These are phyloP conservation scores for Crithidia thermophila DNA, from an alignment of 208 protist species.

Conservation along the genomic window DNA sequence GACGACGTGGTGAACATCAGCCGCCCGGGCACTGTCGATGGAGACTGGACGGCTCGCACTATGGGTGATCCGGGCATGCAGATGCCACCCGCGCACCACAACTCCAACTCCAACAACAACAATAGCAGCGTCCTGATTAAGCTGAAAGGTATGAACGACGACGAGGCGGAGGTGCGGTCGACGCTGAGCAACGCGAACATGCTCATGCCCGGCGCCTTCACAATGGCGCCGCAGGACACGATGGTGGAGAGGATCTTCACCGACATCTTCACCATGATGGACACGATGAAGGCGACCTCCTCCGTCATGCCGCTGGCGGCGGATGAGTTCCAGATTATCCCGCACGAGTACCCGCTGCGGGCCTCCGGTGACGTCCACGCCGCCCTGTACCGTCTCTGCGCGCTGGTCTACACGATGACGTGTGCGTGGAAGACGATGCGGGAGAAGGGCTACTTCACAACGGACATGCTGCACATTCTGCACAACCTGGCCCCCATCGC, in stretches of 20 bases:
- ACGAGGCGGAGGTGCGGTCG: neutral
- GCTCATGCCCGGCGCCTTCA: constrained; percentile 45
- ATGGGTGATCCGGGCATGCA: neutral
- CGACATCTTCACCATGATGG: constrained; percentile 46
- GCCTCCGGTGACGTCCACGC: constrained; percentile 66
- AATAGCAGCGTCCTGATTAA: constrained; percentile 1
- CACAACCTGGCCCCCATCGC: constrained; percentile 64
- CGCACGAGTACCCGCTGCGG: constrained; percentile 57
- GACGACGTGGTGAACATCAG: constrained; percentile 23
- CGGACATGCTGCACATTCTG: constrained; percentile 62
- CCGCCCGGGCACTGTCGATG: neutral
- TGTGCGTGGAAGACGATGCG: constrained; percentile 82
- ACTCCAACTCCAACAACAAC: constrained; percentile 18
- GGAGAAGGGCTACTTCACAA: constrained; percentile 78
- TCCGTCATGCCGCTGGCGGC: constrained; percentile 66
- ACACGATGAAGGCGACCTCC: constrained; percentile 49
- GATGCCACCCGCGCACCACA: neutral
- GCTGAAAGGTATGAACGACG: neutral
- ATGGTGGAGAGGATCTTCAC: constrained; percentile 44
- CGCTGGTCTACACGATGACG: constrained; percentile 72
- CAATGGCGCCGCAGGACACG: constrained; percentile 53
- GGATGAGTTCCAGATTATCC: constrained; percentile 65
- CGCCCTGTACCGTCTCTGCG: constrained; percentile 68
- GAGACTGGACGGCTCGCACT: neutral
- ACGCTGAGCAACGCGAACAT: neutral